phyloP scores from a whole-genome alignment of 2,329 filamentous ascomycete genomes.

The Talaromyces sp. region DNA sequence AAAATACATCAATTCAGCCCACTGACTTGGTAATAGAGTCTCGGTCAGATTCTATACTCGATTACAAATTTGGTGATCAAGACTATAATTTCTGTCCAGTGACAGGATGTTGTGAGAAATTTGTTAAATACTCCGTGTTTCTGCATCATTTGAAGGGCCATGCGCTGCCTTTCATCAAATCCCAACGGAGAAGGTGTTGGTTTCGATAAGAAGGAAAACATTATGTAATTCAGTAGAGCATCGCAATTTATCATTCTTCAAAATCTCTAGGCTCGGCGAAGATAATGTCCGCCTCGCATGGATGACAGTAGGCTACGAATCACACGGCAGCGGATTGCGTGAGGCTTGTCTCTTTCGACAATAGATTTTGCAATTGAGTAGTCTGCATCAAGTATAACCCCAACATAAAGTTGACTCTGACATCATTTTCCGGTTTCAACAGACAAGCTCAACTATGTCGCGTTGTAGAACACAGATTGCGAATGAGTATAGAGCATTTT shows the following conservation, averaged over 20 bases:
- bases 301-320: background rate
- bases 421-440: background rate
- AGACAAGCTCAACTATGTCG: background rate
- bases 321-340: background rate
- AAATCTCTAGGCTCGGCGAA: background rate
- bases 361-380: background rate
- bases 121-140: constrained; percentile 6
- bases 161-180: background rate
- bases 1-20: constrained; percentile 6
- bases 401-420: background rate
- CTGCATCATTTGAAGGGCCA: constrained; percentile 9
- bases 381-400: background rate
- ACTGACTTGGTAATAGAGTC: constrained; percentile 2
- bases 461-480: background rate
- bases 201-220: background rate
- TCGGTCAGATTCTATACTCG: background rate
- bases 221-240: background rate
- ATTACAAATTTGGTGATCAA: background rate
- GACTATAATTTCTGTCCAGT: constrained; percentile 12
- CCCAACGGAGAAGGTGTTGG: constrained; percentile 9
- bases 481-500: background rate
- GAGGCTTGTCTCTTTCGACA: background rate
- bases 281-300: background rate
- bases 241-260: background rate
- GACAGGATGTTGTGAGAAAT: background rate